phyloP scores from a whole-genome alignment of 495 filamentous ascomycete species.

The Podospora tetraspora region DNA sequence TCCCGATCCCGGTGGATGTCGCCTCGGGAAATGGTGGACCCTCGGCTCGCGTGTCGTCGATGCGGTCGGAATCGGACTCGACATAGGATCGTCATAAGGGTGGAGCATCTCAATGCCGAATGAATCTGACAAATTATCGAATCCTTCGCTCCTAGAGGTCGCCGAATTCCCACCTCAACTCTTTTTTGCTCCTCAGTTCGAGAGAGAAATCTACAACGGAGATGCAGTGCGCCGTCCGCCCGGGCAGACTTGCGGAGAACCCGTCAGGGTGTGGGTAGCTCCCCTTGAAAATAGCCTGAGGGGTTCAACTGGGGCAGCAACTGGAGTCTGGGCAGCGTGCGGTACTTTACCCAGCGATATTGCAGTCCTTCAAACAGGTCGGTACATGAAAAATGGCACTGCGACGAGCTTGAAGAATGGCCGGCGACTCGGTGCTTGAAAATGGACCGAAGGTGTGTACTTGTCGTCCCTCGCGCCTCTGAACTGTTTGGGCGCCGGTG shows the following conservation, averaged over 20 bases:
- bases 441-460: not conserved
- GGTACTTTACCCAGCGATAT: not conserved
- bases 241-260: not conserved
- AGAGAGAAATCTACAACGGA: not conserved
- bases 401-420: not conserved
- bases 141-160: not conserved
- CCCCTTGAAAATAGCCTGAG: not conserved
- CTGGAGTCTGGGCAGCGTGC: not conserved
- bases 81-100: not conserved
- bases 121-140: not conserved
- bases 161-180: not conserved
- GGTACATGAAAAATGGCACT: not conserved
- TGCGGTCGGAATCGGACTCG: not conserved
- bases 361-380: not conserved
- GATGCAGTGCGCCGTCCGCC: not conserved
- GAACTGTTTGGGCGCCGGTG: not conserved
- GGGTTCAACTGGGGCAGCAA: not conserved
- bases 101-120: not conserved
- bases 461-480: not conserved
- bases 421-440: not conserved
- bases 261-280: not conserved
- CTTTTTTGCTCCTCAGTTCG: not conserved
- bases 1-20: not conserved
- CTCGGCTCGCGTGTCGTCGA: not conserved
- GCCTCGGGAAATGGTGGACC: not conserved